Base-by-base conservation (phyloP, 208 protist species). In the Crithidia sp. region DNA sequence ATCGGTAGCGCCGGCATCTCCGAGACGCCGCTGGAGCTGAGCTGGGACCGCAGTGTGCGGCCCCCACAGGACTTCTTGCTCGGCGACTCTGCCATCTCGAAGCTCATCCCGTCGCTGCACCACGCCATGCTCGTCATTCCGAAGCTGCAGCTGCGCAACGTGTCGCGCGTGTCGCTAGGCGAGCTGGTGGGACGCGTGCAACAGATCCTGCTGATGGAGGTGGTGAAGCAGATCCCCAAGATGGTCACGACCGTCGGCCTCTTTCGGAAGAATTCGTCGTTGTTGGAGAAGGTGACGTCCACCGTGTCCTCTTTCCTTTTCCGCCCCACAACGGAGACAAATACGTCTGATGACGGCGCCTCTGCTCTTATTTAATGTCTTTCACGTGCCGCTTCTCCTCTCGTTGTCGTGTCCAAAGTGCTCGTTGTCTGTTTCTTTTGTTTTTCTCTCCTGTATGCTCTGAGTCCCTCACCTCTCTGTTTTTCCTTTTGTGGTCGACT, bases 41-140 rank as follows among this genome's bases (percentile, higher is more conserved):
- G 77, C 53, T 92, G 84, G 74, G 87, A 92, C 67, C 79, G 87
- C 40, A 87, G 75, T 45, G 74, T 78, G 28, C 52, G 52, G 2
- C 84, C 87, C 9, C 84, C 84, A 17, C 66, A 85, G n/a, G 84
- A 89, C 65, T 76, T 85, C 44, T 39, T 92, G 40, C 72, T 92
- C 17, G 71, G 75, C 54, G 78, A 80, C 60, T 89, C 84, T 7
- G 64, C 70, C 3, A 64, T 92, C 5, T 75, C 72, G 10, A 76
- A 70, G 19, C 59, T 92, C 41, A 78, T 92, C 43, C 87, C 84
- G 7, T 90, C 84, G n/a, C 71, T 92, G 19, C 80, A 86, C 50
- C 77, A 83, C 37, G 87, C 87, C 17, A 70, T 75, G 36, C 67
- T 92, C 14, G 63, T 68, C 7, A 63, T 92, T 2, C 86, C 86